Conservation (phyloP, 352 stramenopile genomes). For the Pythium folliculosum region DNA sequence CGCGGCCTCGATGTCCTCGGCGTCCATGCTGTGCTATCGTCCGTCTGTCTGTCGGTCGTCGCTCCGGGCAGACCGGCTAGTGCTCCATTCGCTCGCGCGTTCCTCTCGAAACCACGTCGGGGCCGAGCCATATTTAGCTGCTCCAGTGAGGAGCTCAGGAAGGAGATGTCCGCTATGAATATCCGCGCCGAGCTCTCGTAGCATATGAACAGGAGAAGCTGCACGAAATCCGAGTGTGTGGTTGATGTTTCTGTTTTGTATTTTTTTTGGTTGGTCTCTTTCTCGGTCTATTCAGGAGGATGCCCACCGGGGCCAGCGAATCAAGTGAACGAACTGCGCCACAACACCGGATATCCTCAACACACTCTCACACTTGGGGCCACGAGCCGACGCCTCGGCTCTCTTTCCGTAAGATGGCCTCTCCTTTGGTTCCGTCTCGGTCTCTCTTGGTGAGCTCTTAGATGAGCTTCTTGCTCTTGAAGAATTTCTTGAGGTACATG, state of each 20-base stretch:
- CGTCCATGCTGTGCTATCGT: background rate
- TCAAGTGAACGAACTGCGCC: background rate
- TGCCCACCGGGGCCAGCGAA: background rate
- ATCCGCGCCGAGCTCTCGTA: background rate
- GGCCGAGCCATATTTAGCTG: constrained; percentile 3
- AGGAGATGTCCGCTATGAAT: constrained; percentile 1
- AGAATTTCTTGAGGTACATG: constrained; percentile 91
- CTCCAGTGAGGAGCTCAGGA: background rate
- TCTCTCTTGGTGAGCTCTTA: constrained; percentile 32
- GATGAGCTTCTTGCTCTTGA: constrained; percentile 93
- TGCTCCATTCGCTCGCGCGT: background rate
- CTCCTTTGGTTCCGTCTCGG: too few species aligned
- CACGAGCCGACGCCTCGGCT: too few species aligned
- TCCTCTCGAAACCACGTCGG: background rate
- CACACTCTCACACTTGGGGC: background rate
- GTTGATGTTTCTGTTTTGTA: background rate
- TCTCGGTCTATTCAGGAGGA: constrained; percentile 8
- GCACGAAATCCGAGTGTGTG: background rate
- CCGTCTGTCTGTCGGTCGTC: too few species aligned
- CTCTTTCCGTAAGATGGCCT: too few species aligned
- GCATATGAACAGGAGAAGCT: background rate
- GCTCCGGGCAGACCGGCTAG: background rate
- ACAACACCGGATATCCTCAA: too few species aligned
- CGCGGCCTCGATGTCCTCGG: background rate
- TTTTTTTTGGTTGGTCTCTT: background rate